These are phyloP conservation scores for Aurinia saxatilis DNA, from an alignment of 345 rosid species.

Conservation along the genomic window DNA sequence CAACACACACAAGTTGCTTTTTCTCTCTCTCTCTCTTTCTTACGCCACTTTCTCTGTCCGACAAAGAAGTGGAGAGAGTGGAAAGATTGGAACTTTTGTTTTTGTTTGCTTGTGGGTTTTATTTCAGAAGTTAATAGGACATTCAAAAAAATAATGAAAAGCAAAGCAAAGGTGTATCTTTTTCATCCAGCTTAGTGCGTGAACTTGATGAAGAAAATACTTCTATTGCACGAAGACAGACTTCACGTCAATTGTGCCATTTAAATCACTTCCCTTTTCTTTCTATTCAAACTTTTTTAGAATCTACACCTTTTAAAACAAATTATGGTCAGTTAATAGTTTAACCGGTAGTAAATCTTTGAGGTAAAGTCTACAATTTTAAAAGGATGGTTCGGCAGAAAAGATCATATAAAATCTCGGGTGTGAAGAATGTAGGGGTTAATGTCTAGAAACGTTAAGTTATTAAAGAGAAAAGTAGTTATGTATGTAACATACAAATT, in stretches of 20 bases:
- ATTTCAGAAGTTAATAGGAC: constrained; percentile 14
- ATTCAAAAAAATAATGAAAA: neutral
- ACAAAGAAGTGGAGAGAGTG: constrained; percentile 24
- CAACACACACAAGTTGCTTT: constrained; percentile 1
- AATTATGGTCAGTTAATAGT: no score
- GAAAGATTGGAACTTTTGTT: neutral
- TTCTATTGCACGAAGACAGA: constrained; percentile 14
- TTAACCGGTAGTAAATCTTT: no score
- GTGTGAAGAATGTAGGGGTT: no score
- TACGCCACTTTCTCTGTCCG: constrained; percentile 15
- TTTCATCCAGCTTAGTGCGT: constrained; percentile 20
- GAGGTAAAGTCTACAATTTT: no score
- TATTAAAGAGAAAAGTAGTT: no score
- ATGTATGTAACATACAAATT: no score
- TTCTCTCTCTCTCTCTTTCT: neutral
- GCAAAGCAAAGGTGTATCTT: neutral
- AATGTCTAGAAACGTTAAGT: no score
- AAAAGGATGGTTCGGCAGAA: no score
- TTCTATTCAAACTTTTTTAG: neutral
- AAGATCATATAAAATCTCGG: no score
- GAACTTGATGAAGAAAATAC: constrained; percentile 7
- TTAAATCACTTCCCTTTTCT: constrained; percentile 1
- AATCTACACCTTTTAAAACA: neutral
- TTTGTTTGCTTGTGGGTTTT: neutral
- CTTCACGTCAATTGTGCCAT: constrained; percentile 12